phyloP scores from a whole-genome alignment of 352 stramenopile species.

The Pythium plurisporium region DNA sequence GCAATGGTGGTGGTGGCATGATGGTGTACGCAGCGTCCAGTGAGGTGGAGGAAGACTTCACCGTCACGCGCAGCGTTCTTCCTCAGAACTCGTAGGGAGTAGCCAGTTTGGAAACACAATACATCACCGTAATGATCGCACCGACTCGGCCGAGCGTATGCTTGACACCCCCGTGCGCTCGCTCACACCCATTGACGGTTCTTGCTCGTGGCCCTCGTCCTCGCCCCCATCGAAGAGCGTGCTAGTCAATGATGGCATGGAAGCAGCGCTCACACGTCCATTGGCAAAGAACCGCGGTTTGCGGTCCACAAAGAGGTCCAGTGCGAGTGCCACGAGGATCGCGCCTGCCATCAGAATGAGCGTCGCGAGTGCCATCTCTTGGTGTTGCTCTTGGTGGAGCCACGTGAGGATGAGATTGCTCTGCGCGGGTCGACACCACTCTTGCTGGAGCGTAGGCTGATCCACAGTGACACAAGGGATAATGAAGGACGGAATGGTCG shows the following conservation, averaged over 20 bases:
- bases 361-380: constrained; percentile 25
- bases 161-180: constrained; percentile 6
- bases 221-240: constrained; percentile 21
- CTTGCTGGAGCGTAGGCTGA: constrained; percentile 8
- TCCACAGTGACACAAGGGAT: constrained; percentile 25
- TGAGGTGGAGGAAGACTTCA: constrained; percentile 47
- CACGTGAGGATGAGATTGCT: constrained; percentile 23
- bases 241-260: constrained; percentile 25
- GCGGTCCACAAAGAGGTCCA: constrained; percentile 30
- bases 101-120: too few relatives aligned
- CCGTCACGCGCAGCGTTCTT: constrained; percentile 47
- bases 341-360: constrained; percentile 26
- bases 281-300: constrained; percentile 17
- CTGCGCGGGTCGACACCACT: constrained; percentile 28
- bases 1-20: constrained; percentile 61
- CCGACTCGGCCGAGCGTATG: constrained; percentile 3
- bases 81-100: neutral
- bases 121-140: neutral
- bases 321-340: constrained; percentile 23
- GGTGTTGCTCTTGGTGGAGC: constrained; percentile 24
- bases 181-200: neutral
- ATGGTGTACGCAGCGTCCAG: constrained; percentile 70
- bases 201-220: neutral
- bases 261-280: neutral
- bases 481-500: constrained; percentile 12